Conservation (phyloP, 495 filamentous ascomycete genomes). For the Rusavskia elegans region DNA sequence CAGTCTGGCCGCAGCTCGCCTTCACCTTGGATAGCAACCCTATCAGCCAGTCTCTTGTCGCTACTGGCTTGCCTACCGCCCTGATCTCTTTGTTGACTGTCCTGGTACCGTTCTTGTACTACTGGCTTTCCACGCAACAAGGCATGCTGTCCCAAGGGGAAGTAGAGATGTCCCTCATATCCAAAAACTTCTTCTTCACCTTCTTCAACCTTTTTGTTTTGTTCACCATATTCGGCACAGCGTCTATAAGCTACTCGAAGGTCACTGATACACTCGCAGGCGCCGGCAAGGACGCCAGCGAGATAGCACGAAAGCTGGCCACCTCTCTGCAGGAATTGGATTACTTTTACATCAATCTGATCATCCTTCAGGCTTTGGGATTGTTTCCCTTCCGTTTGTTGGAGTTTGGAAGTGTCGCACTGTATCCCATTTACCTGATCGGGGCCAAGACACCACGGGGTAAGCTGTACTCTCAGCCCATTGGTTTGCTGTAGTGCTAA, state of each 20-base stretch:
- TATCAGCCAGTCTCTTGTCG: slow-evolving; percentile 58
- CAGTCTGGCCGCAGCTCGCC: slow-evolving; percentile 55
- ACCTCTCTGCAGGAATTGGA: slow-evolving; percentile 53
- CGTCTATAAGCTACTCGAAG: slow-evolving; percentile 41
- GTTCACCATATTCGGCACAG: slow-evolving; percentile 82
- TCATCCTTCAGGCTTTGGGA: slow-evolving; percentile 83
- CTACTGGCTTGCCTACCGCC: slow-evolving; percentile 74
- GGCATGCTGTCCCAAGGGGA: slow-evolving; percentile 91
- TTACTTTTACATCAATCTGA: slow-evolving; percentile 85
- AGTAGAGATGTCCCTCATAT: slow-evolving; percentile 86
- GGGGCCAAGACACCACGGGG: slow-evolving; percentile 73
- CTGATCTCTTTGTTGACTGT: slow-evolving; percentile 75
- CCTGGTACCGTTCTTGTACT: slow-evolving; percentile 85
- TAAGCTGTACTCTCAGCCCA: slow-evolving; percentile 7
- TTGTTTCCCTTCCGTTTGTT: slow-evolving; percentile 86
- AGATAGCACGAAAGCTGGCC: slow-evolving; percentile 62
- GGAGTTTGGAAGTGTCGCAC: slow-evolving; percentile 67
- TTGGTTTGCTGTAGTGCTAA: background rate
- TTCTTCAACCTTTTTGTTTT: slow-evolving; percentile 98
- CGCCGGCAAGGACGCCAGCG: slow-evolving; percentile 58
- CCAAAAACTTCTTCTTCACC: slow-evolving; percentile 98
- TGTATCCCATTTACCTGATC: slow-evolving; percentile 70
- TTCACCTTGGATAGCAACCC: slow-evolving; percentile 48
- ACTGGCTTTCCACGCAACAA: slow-evolving; percentile 76
- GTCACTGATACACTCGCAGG: slow-evolving; percentile 30